Evolutionary conservation across 2,329 filamentous ascomycete genomes (phyloP), one percentile per base, ranked within the genome.

Genomic region (Cercospora beticola): DNA sequence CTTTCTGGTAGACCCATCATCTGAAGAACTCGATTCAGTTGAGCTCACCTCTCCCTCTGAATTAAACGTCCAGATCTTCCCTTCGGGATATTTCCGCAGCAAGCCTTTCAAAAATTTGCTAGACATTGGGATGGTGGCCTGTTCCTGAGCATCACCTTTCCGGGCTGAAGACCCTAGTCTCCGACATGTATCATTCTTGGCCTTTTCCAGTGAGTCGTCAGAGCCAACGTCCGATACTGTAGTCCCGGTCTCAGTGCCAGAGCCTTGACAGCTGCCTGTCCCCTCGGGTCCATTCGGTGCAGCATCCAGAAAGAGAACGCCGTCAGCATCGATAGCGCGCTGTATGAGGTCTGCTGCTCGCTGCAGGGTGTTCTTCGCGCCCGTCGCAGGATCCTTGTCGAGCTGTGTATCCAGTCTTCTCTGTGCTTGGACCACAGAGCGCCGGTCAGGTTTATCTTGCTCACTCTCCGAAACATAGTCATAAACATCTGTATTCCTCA

Each of bases 291-390:
- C 61, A 21, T 21, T 46, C 3, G 46, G 16, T 3, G 71, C 66
- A 2, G 74, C 78, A 66, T 82, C 81, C 18, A 83, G 68, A 65
- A 82, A 81, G 0, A 81, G 74, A 14, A 85, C 82, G 3, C 83
- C 84, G 8, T 84, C 83, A 4, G 82, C 81, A 10, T 77, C 76
- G 5, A 86, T 73, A 23, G 83, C 82, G 61, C 84, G 79, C 1
- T 81, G 79, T 4, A 86, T 79, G n/a, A 64, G 8, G 7, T 64
- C 61, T 7, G 61, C 61, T 5, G 61, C 61, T 8, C 61, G 40
- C 16, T 78, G 75, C 62, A 85, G 84, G 1, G 82, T 81, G 70
- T 59, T 36, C 23, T 52, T 52, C 18, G 62, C 65, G 3, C 65
- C 65, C 14, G 60, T 28, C 8, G 43, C 61, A 8, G 65, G 43